phyloP scores from a whole-genome alignment of 2,329 filamentous ascomycete genomes.

The Apiospora sp. region DNA sequence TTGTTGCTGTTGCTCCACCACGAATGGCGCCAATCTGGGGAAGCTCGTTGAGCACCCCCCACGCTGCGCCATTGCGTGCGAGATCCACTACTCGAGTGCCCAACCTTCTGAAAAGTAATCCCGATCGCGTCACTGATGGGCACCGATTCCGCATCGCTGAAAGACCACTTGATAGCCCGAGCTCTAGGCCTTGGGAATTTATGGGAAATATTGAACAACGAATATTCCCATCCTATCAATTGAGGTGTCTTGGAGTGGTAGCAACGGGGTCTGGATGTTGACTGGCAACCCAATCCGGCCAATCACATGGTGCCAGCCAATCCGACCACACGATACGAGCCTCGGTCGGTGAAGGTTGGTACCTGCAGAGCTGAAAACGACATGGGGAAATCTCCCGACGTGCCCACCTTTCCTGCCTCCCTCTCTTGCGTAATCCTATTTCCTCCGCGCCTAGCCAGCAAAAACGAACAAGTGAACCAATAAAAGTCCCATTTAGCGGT shows the following conservation, averaged over 20 bases:
- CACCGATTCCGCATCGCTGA: neutral
- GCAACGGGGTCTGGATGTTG: neutral
- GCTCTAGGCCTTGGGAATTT: neutral
- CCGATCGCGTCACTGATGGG: neutral
- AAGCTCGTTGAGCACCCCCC: neutral
- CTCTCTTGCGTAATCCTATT: neutral
- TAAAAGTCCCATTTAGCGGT: neutral
- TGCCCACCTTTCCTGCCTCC: neutral
- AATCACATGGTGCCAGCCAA: constrained; percentile 14
- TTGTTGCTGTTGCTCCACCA: neutral
- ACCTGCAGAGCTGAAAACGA: constrained; percentile 3
- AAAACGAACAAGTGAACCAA: neutral
- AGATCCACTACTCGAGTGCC: neutral
- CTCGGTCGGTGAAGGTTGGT: constrained; percentile 3
- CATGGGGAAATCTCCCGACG: neutral
- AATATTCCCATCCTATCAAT: neutral
- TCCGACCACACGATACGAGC: neutral
- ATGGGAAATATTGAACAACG: neutral
- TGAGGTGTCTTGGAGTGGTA: too few relatives aligned
- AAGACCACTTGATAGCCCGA: neutral
- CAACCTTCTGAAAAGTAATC: neutral
- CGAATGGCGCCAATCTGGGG: constrained; percentile 7
- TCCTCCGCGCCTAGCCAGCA: neutral
- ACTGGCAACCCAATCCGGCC: neutral
- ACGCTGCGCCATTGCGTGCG: neutral